Evolutionary conservation across 2,329 filamentous ascomycete genomes (phyloP).

Genomic region (Diaporthe velutina): DNA sequence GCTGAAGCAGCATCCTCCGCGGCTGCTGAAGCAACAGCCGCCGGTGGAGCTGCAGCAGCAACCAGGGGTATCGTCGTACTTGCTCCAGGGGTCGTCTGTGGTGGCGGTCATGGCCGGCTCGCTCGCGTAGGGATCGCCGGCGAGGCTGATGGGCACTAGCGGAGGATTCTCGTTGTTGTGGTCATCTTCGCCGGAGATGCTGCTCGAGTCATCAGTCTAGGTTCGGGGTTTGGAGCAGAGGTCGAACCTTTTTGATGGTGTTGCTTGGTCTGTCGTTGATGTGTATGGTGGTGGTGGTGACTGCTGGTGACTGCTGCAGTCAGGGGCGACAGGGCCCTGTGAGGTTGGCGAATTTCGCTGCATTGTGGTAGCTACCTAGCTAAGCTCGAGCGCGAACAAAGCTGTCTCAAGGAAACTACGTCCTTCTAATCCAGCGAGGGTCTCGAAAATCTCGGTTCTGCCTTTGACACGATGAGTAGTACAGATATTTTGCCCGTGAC

Average conservation of each 20-base stretch:
- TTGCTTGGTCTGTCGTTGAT: background rate
- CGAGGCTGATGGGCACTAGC: background rate
- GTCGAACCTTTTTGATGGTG: background rate
- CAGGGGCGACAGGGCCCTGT: background rate
- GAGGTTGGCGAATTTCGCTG: background rate
- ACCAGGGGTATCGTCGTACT: background rate
- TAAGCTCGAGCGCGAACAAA: background rate
- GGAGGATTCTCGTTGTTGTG: background rate
- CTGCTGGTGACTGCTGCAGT: background rate
- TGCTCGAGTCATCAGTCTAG: background rate
- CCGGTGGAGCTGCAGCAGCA: conserved; percentile 33
- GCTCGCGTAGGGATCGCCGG: background rate
- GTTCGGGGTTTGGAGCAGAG: background rate
- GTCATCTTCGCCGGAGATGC: background rate
- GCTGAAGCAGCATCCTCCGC: conserved; percentile 36
- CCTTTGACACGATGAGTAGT: background rate
- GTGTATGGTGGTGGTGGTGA: conserved; percentile 32
- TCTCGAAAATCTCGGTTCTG: rapidly evolving
- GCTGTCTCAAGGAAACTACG: background rate
- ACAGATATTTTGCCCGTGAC: background rate
- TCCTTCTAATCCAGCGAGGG: background rate
- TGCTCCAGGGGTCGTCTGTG: background rate
- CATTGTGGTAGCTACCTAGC: too few species aligned
- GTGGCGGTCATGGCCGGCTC: background rate
- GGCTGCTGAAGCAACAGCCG: conserved; percentile 36